A percentile compares a stretch with the other conserved stretches of the same genome.
Conservation (phyloP, 306 rosid genomes). For the Fragaria ananassa region DNA sequence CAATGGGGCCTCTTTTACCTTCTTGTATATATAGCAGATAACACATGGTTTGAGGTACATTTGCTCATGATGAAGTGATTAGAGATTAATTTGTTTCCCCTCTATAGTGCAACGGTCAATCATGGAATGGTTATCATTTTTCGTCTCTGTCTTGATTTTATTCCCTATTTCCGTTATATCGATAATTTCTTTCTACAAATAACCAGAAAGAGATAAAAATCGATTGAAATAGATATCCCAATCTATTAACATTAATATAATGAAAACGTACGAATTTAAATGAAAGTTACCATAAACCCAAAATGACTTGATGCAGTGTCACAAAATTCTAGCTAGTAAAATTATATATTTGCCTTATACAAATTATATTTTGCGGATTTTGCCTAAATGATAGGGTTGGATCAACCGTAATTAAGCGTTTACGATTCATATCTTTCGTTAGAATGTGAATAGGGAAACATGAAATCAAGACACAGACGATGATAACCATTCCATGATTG, state of each 20-base stretch:
- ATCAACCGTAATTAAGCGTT: too few species aligned
- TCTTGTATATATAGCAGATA: not conserved
- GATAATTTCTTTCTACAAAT: not conserved
- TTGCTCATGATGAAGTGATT: not conserved
- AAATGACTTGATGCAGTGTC: too few species aligned
- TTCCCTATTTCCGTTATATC: not conserved
- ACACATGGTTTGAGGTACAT: not conserved
- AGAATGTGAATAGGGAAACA: too few species aligned
- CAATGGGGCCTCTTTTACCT: not conserved
- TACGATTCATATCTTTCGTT: too few species aligned
- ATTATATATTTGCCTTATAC: too few species aligned
- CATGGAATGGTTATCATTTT: not conserved
- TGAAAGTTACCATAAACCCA: too few species aligned
- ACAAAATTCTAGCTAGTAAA: too few species aligned
- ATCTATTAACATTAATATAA: not conserved
- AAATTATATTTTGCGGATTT: too few species aligned
- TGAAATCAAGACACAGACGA: not conserved
- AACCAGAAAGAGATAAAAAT: not conserved
- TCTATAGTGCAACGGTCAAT: not conserved
- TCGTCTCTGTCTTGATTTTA: not conserved
- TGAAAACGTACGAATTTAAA: not conserved
- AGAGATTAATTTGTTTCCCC: not conserved
- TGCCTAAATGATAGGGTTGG: too few species aligned
- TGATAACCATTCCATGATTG: conserved; percentile 1
- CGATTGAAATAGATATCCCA: not conserved